Evolutionary conservation across 2,329 filamentous ascomycete genomes (phyloP), one percentile per base, ranked within the genome.

Genomic region (Ustulina deusta): DNA sequence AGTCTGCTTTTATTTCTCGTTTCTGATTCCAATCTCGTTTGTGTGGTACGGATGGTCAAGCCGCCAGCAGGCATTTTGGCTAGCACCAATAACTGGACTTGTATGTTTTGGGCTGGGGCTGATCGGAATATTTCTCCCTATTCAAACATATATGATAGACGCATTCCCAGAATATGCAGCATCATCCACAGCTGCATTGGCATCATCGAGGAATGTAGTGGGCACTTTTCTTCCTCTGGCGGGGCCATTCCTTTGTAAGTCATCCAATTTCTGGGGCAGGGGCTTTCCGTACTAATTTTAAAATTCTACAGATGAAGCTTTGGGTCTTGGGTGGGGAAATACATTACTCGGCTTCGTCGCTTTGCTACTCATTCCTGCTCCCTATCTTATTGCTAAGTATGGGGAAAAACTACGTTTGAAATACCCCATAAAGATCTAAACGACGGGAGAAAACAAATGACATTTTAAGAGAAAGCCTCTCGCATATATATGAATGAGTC

Each of bases 211-310:
- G 44, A 67, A 65, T 54, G 42, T 69, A 13, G 48, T 49, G 1
- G 68, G 68, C 9, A 65, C 68, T n/a, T 69, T 69, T 20, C 65
- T 69, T 7, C 68, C 68, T 11, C 56, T 69, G 3, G 69, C 69
- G 25, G 56, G 68, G 7, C 68, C 68, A 15, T 56, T 42, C 15
- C 60, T 69, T 22, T 69, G 63, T 63, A 63, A 61, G 63, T 66
- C 10, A 51, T 49, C 27, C 27, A 9, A n/a, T 32, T 15, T 32
- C 42, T 15, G 11, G n/a, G 5, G 38, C 38, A 20, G 27, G 15
- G 48, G 17, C 17, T 22, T 36, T 22, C 4, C 25, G 17, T 66
- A 60, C 59, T 60, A 22, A 56, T 25, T 36, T 29, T 36, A 7
- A 15, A 51, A 38, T 22, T 63, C 15, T 44, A 7, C 29, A 69